phyloP scores from a whole-genome alignment of 2,329 filamentous ascomycete genomes.

The Xylariaceae sp. region DNA sequence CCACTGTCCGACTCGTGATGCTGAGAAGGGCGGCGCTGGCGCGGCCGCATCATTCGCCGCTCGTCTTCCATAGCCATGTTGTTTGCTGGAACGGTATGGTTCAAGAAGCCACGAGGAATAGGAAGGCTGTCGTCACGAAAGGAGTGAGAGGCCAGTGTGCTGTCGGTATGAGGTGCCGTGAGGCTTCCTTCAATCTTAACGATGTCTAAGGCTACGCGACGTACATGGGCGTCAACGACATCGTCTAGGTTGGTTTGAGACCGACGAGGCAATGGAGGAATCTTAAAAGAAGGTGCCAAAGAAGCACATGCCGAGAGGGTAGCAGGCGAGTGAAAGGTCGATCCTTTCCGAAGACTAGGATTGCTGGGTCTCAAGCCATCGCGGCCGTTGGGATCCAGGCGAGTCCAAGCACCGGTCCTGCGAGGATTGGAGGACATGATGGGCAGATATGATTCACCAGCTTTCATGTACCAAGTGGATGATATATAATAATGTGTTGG shows the following conservation, averaged over 20 bases:
- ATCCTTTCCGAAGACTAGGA: conserved; percentile 62
- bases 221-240: conserved; percentile 63
- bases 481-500: conserved; percentile 17
- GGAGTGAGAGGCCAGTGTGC: conserved; percentile 37
- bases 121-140: conserved; percentile 54
- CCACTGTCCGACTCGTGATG: conserved; percentile 82
- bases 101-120: conserved; percentile 55
- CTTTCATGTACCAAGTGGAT: conserved; percentile 18
- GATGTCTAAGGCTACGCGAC: conserved; percentile 62
- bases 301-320: conserved; percentile 38
- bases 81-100: conserved; percentile 49
- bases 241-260: conserved; percentile 67
- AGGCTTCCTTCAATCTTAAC: conserved; percentile 61
- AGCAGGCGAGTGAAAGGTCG: conserved; percentile 57
- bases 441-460: conserved; percentile 26
- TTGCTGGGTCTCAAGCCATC: conserved; percentile 45
- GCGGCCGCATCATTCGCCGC: conserved; percentile 49
- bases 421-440: conserved; percentile 47
- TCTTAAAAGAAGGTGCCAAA: conserved; percentile 36
- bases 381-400: conserved; percentile 37
- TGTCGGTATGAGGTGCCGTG: conserved; percentile 39
- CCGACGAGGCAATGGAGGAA: conserved; percentile 55
- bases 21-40: conserved; percentile 51
- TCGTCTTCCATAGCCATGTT: conserved; percentile 43
- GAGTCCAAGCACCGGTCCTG: conserved; percentile 40